Evolutionary conservation across 257 asterid species (phyloP), one percentile per base, ranked within the genome.

Genomic region (Mentha longifolia): DNA sequence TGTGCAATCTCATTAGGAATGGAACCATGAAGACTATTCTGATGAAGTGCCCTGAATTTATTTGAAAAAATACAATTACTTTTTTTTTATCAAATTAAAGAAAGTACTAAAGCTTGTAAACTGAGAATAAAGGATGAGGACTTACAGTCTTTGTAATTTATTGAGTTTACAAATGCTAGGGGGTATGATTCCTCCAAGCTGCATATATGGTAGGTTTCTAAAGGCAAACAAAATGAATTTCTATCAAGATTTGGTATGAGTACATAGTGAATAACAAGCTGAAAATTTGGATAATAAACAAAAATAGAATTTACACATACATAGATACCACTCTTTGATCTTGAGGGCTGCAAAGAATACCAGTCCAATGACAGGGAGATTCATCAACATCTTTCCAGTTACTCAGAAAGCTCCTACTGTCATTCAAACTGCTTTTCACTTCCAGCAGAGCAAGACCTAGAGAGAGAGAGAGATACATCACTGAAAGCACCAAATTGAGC

Each of bases 161-260:
- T 68, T 75, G 68, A 95, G 96, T 75, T 82, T 89, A 54, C 92
- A 89, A 71, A 95, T 84, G 84, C 83, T 88, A 6, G 98, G 96
- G 71, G 97, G 88, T 71, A 95, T 86, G 65, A 80, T 78, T 25
- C 99, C 99, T 73, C 89, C 96, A 65, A 95, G 91, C 78, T 89
- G 91, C 97, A 88, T 84, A 22, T 85, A 85, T 51, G 98, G 98
- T 45, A 95, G 76, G 77, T 95, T 92, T 86, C 99, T 95, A 67
- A 71, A 75, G 50, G 74, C 76, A 79, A 68, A 56, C 31, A 25
- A 20, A 30, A 51, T 17, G 14, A 59, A 12, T 37, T 22, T 64
- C 11, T 7, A 59, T 42, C 47, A 71, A 61, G 20, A 31, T 47
- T 15, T 37, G 3, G 6, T 74, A 49, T 28, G 61, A 74, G 10